Evolutionary conservation across 2,329 filamentous ascomycete genomes (phyloP), one percentile per base, ranked within the genome.

Genomic region (Aspergillus candidus): DNA sequence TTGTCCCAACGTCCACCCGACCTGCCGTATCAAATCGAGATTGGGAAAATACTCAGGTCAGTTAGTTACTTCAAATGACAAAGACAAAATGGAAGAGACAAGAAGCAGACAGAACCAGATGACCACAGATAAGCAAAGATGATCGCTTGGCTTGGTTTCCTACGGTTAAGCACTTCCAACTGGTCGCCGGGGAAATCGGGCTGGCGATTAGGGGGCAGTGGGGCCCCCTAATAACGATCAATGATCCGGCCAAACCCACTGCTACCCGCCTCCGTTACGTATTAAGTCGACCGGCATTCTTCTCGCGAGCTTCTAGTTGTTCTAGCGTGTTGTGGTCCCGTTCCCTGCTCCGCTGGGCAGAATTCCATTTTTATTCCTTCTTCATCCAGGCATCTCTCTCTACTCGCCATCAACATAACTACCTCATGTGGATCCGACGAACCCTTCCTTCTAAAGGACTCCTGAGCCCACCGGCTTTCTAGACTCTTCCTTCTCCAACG

Each of bases 221-320:
- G 49, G 41, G 38, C 44, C 29, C 29, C 37, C 38, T 45, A 35
- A 43, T 44, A 51, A 42, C 40, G 47, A 51, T 46, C 41, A 47
- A 40, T 50, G 49, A 52, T 44, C 44, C 44, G 44, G 49, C n/a
- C 35, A 33, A 48, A 50, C 44, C 49, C 52, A 51, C 51, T 29
- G 38, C 38, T 54, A 47, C 47, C 50, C 50, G 48, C 40, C 47
- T 43, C 49, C 43, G 51, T 54, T 53, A 53, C 51, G 50, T 43
- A 50, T 48, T 45, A 37, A 41, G 40, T 50, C 41, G 45, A 47
- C 52, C 46, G 41, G 30, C 45, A 49, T 49, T 51, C 47, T 56
- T 56, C 53, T 53, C 45, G 45, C 35, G 34, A 33, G 40, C 44
- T 51, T 51, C 49, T 49, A 51, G 41, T 50, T 44, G 38, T 56